phyloP scores from a whole-genome alignment of 192 early-diverging fungal genomes.

The Coemansia sp. region DNA sequence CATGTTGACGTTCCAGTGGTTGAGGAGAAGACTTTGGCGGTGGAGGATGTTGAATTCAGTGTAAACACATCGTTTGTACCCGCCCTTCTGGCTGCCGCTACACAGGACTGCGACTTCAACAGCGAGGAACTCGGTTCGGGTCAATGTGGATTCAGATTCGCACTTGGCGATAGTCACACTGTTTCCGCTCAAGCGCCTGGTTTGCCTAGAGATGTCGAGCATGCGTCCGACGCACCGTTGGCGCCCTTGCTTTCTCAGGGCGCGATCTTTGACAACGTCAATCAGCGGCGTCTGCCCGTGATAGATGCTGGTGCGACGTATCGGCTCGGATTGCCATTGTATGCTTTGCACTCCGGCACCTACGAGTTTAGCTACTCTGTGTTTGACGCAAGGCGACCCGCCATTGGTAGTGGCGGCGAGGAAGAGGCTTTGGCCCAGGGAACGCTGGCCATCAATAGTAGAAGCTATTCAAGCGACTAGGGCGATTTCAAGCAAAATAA shows the following conservation, averaged over 20 bases:
- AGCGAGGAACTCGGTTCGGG: background rate
- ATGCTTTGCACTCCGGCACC: conserved; percentile 17
- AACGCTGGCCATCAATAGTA: conserved; percentile 24
- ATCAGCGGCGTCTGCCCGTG: conserved; percentile 15
- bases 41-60: background rate
- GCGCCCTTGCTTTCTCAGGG: background rate
- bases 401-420: background rate
- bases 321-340: conserved; percentile 19
- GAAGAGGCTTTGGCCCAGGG: conserved; percentile 7
- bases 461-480: background rate
- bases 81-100: background rate
- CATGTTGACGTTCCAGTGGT: background rate
- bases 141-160: background rate
- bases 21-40: background rate
- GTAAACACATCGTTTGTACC: background rate
- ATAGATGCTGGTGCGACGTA: conserved; percentile 11
- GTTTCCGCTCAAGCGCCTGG: background rate
- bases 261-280: conserved; percentile 35
- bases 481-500: background rate
- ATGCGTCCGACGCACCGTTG: background rate
- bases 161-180: background rate
- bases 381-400: background rate
- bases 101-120: background rate
- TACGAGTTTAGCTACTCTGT: conserved; percentile 31
- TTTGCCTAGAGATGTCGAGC: background rate